These are phyloP conservation scores for Pythium dissimile DNA, from an alignment of 352 stramenopile genomes.

Conservation along the genomic window DNA sequence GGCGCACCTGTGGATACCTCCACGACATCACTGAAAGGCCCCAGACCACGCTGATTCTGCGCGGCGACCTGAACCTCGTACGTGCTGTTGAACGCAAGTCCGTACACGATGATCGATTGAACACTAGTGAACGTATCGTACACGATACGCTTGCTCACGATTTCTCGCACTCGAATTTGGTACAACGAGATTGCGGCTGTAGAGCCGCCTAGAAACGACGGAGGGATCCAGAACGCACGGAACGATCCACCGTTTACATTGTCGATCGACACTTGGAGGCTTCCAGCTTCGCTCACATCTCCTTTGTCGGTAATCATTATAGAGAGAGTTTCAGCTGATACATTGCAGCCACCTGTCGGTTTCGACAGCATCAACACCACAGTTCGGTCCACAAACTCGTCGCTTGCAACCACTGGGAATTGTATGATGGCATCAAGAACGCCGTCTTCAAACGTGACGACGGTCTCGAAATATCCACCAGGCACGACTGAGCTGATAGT, in stretches of 20 bases:
- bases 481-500: constrained; percentile 28
- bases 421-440: not conserved
- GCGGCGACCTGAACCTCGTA: constrained; percentile 28
- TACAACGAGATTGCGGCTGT: constrained; percentile 15
- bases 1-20: constrained; percentile 20
- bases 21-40: constrained; percentile 21
- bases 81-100: constrained; percentile 21
- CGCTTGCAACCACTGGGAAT: constrained; percentile 26
- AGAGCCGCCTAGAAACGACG: constrained; percentile 25
- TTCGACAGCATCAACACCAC: constrained; percentile 30
- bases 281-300: constrained; percentile 37
- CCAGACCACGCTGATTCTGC: constrained; percentile 23
- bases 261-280: constrained; percentile 2
- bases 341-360: constrained; percentile 23
- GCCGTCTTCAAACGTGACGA: constrained; percentile 32
- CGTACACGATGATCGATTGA: constrained; percentile 6
- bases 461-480: constrained; percentile 18
- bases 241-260: constrained; percentile 31
- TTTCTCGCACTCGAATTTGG: constrained; percentile 11
- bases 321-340: constrained; percentile 10
- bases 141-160: not conserved
- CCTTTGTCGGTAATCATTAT: constrained; percentile 35
- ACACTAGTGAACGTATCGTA: not conserved
- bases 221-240: constrained; percentile 17
- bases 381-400: constrained; percentile 28